Base-by-base conservation (phyloP, 129 eudicot genomes). In the Flaveria robusta region DNA sequence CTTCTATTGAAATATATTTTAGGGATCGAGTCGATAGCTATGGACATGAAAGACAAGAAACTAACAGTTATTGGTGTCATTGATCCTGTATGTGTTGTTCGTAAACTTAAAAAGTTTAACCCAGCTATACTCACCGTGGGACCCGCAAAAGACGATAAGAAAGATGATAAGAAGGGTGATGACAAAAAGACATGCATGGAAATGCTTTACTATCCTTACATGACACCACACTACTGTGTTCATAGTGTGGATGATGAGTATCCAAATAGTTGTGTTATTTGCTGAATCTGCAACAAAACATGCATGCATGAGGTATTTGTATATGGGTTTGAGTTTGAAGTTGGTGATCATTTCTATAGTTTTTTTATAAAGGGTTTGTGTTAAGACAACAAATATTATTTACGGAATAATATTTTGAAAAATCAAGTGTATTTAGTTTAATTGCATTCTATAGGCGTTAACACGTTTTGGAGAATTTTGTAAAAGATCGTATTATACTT, bases 1-100 rank as follows among this genome's bases (percentile, higher is more conserved):
- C 22, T 2, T 31, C 1, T 34, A 16, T 65, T 65, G 7, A 65
- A 34, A 34, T 31, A 65, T 6, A 0, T 73, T 29, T 20, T 31
- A 85, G 88, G 88, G 51, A 54, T 85, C n/a, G 81, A 82, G 43
- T 77, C 89, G 5, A 1, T 85, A 11, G 70, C 81, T 1, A 34
- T 70, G 62, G 82, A 85, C 84, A 78, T 74, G 86, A 85, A 85
- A 55, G 89, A 82, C 47, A 29, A 43, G 70, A 85, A 81, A 59
- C 22, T 85, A 26, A 85, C 86, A 1, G 54, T 85, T 27, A 27
- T 70, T 8, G 89, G 89, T 9, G 84, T 77, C 62, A 55, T 85
- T 74, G 89, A 85, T 66, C 86, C 86, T 1, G 81, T 78, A 10
- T 66, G 5, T 12, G 52, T 74, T 15, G 68, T 45, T 7, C 5